These are phyloP conservation scores for Agaricales sp. DNA, from an alignment of 1,284 basidiomycete genomes.

Conservation along the genomic window DNA sequence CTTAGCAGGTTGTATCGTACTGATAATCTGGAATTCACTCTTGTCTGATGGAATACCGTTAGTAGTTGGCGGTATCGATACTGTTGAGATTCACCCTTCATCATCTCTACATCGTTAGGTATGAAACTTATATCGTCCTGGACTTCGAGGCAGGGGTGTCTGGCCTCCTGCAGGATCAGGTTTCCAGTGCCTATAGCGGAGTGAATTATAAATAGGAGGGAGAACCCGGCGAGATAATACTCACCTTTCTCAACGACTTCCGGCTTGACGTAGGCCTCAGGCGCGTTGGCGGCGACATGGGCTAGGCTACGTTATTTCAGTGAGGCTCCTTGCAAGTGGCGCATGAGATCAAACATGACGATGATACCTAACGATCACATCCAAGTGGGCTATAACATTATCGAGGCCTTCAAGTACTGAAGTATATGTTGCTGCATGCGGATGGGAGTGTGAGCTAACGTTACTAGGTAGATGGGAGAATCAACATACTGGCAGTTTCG, in stretches of 20 bases:
- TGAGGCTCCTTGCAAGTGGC: slow-evolving; percentile 15
- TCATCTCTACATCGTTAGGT: slow-evolving; percentile 88
- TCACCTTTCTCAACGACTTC: slow-evolving; percentile 61
- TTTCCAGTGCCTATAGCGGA: slow-evolving; percentile 77
- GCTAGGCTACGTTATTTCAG: slow-evolving; percentile 62
- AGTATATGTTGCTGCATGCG: slow-evolving; percentile 69
- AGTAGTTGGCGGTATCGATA: slow-evolving; percentile 9
- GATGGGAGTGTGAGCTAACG: background rate
- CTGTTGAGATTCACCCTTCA: slow-evolving; percentile 42
- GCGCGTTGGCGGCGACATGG: slow-evolving; percentile 82
- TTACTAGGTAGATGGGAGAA: background rate
- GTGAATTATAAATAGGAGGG: slow-evolving; percentile 1
- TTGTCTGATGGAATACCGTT: slow-evolving; percentile 29
- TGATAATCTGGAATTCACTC: slow-evolving; percentile 85
- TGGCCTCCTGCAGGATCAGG: slow-evolving; percentile 70
- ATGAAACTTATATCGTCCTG: slow-evolving; percentile 96
- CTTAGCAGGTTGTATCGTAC: slow-evolving; percentile 26
- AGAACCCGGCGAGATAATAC: too few relatives aligned
- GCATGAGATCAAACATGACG: background rate
- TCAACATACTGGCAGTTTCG: slow-evolving; percentile 71
- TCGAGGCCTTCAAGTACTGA: slow-evolving; percentile 89
- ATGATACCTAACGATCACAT: slow-evolving; percentile 78
- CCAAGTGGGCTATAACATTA: slow-evolving; percentile 79
- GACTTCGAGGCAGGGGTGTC: slow-evolving; percentile 95
- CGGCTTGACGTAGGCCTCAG: slow-evolving; percentile 84